Evolutionary conservation across 305 asterid genomes (phyloP).

Genomic region (Fraxinus albicans): DNA sequence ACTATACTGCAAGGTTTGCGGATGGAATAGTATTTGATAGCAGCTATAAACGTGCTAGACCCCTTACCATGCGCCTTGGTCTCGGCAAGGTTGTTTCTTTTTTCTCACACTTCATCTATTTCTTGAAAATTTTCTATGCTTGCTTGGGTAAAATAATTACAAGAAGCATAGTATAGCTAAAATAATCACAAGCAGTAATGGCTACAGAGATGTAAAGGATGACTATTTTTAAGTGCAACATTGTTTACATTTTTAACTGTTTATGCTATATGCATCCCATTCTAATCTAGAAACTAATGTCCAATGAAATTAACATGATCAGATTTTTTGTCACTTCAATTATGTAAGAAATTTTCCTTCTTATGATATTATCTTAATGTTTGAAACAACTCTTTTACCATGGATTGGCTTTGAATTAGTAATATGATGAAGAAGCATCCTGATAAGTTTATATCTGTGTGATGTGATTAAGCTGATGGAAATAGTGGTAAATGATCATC

Average conservation of each 20-base stretch:
- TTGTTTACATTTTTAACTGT: neutral
- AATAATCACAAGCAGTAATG: neutral
- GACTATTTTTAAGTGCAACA: neutral
- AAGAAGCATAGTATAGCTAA: neutral
- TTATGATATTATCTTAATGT: neutral
- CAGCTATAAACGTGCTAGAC: conserved; percentile 77
- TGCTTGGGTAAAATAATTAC: neutral
- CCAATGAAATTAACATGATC: neutral
- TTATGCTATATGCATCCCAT: neutral
- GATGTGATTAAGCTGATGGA: neutral
- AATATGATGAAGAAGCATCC: neutral
- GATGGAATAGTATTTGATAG: conserved; percentile 88
- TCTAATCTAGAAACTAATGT: neutral
- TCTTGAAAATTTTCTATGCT: neutral
- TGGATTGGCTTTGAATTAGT: neutral
- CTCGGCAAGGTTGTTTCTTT: conserved; percentile 60
- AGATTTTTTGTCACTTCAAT: neutral
- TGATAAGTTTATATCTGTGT: neutral
- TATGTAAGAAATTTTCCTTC: neutral
- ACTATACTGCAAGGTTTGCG: conserved; percentile 85
- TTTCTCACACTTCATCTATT: neutral
- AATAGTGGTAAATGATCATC: neutral
- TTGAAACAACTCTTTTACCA: neutral
- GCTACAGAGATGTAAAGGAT: neutral
- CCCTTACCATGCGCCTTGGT: conserved; percentile 91